Conservation (phyloP, 768 basidiomycete species). For the Panellus pusillus region DNA sequence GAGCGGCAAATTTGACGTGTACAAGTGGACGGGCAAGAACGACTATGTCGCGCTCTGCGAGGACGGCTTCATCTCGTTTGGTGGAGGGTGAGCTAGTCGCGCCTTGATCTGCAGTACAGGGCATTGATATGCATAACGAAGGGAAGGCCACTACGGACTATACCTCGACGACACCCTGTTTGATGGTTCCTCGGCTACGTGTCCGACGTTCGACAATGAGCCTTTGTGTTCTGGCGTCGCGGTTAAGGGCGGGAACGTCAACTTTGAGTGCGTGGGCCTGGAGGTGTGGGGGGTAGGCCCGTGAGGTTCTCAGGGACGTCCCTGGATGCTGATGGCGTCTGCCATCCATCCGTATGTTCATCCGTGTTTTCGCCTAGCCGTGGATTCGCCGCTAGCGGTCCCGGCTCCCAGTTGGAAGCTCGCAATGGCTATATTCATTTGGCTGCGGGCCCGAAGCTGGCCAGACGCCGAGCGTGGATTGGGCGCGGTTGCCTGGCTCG, state of each 20-base stretch:
- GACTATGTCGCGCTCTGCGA: conserved; percentile 90
- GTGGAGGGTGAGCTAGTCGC: conserved; percentile 73
- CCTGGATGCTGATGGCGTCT: too few species aligned
- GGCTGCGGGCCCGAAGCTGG: too few species aligned
- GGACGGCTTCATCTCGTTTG: conserved; percentile 77
- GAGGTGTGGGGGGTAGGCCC: conserved; percentile 87
- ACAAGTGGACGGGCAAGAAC: conserved; percentile 85
- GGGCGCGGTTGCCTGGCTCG: too few species aligned
- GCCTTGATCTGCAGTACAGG: neutral
- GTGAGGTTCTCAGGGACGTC: conserved; percentile 11
- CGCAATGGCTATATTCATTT: too few species aligned
- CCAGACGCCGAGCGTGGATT: too few species aligned
- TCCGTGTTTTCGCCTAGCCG: too few species aligned
- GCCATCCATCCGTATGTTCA: too few species aligned
- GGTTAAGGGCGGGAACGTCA: conserved; percentile 46
- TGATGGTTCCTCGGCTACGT: conserved; percentile 80
- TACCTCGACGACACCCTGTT: conserved; percentile 82
- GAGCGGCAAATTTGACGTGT: conserved; percentile 54
- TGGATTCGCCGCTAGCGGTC: neutral
- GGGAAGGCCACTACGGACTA: conserved; percentile 86
- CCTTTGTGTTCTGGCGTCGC: conserved; percentile 62
- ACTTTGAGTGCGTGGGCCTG: conserved; percentile 90
- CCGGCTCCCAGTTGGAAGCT: too few species aligned
- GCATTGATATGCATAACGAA: conserved; percentile 28
- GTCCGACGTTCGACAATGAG: conserved; percentile 87